These are phyloP conservation scores for Vitellaria paradoxa DNA, from an alignment of 179 eudicot genomes.

Conservation along the genomic window DNA sequence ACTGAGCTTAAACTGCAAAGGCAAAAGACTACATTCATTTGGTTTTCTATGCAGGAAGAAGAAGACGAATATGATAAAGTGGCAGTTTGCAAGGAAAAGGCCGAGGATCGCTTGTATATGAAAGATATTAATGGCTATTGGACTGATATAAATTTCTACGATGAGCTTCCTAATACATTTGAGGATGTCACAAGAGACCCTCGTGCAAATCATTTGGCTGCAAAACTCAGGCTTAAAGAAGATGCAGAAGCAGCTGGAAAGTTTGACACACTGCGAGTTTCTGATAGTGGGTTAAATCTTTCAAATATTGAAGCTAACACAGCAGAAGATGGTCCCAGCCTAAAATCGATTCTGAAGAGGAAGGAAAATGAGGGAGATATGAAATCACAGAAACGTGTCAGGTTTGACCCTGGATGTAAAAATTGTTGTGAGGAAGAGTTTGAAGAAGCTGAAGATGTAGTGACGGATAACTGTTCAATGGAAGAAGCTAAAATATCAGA, in stretches of 20 bases:
- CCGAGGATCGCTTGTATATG: slow-evolving; percentile 57
- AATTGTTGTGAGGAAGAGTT: slow-evolving; percentile 22
- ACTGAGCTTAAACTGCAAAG: too few relatives aligned
- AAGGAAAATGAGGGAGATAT: slow-evolving; percentile 41
- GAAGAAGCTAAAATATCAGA: slow-evolving; percentile 13
- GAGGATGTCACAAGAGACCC: slow-evolving; percentile 46
- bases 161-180: slow-evolving; percentile 53
- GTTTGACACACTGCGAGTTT: slow-evolving; percentile 37
- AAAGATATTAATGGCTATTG: slow-evolving; percentile 31
- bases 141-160: slow-evolving; percentile 20
- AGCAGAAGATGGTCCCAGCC: slow-evolving; percentile 22
- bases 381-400: slow-evolving; percentile 39
- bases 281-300: slow-evolving; percentile 24
- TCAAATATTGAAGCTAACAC: slow-evolving; percentile 18
- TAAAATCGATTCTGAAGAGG: slow-evolving; percentile 55
- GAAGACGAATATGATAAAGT: slow-evolving; percentile 73
- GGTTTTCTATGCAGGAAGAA: slow-evolving; percentile 55
- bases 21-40: neutral
- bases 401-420: slow-evolving; percentile 41
- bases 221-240: slow-evolving; percentile 56
- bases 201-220: slow-evolving; percentile 61
- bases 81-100: slow-evolving; percentile 55
- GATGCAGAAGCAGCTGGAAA: slow-evolving; percentile 52
- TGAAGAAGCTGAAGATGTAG: slow-evolving; percentile 18
- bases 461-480: slow-evolving; percentile 12